These are phyloP conservation scores for Blastocystis sp. DNA, from an alignment of 352 stramenopile species.

Conservation along the genomic window DNA sequence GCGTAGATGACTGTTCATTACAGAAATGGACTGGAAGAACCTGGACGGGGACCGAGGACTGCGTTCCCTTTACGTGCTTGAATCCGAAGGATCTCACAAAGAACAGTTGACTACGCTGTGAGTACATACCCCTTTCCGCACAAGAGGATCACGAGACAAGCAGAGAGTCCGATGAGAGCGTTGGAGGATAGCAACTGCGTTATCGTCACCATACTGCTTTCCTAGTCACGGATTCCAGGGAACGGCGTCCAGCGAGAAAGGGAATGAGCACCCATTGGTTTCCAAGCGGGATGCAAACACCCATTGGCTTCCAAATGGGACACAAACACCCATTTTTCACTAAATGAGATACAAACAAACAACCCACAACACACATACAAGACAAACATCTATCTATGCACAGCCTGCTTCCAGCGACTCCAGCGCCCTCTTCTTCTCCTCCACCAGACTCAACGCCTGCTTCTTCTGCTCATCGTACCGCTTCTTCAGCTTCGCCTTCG, in stretches of 20 bases:
- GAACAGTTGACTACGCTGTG: not conserved
- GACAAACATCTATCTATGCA: not conserved
- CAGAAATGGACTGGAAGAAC: not conserved
- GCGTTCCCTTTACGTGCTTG: not conserved
- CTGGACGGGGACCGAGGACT: not conserved
- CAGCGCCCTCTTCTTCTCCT: not conserved
- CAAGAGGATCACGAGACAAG: not conserved
- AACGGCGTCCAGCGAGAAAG: no score
- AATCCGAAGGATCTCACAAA: not conserved
- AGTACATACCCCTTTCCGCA: not conserved
- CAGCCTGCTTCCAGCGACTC: not conserved
- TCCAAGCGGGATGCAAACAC: no score
- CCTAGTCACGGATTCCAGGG: no score
- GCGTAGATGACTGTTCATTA: not conserved
- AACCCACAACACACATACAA: not conserved
- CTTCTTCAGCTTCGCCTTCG: constrained; percentile 27
- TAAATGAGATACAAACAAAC: not conserved
- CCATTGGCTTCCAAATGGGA: no score
- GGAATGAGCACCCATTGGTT: no score
- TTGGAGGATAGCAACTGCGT: not conserved
- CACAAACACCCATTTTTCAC: not conserved
- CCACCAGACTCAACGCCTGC: not conserved
- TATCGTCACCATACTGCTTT: not conserved
- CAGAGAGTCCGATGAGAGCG: not conserved
- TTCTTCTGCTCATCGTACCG: constrained; percentile 7